A percentile compares a stretch with the other conserved stretches of the same genome.
Evolutionary conservation across 148 eudicot species (phyloP).

Genomic region (Vaccinium macrocarpon): DNA sequence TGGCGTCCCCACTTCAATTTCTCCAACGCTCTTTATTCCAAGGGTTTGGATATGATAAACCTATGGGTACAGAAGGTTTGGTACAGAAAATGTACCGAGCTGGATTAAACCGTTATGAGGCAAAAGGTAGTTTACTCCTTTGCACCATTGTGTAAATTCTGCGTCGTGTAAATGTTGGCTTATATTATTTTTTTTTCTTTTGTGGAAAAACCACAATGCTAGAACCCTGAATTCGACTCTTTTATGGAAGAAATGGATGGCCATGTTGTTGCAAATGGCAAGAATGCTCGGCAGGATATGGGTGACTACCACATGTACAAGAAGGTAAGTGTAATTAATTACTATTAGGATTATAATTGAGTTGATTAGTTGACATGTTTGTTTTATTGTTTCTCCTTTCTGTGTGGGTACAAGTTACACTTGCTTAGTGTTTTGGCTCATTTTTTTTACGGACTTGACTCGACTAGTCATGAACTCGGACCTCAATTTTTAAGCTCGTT

Average conservation of each 20-base stretch:
- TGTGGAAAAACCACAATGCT: conserved; percentile 13
- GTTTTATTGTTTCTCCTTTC: not conserved
- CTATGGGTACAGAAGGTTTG: no score
- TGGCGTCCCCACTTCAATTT: no score
- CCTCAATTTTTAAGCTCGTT: no score
- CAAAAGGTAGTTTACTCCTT: conserved; percentile 51
- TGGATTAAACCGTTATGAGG: conserved; percentile 51
- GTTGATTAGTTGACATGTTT: not conserved
- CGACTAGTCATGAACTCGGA: no score
- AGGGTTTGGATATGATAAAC: no score
- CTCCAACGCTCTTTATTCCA: no score
- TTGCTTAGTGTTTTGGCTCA: not conserved
- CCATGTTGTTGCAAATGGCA: conserved; percentile 26
- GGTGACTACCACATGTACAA: conserved; percentile 71
- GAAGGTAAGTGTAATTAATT: conserved; percentile 48
- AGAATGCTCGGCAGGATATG: conserved; percentile 32
- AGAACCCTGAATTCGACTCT: conserved; percentile 63
- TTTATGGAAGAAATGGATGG: conserved; percentile 78
- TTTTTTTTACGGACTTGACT: no score
- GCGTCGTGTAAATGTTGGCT: conserved; percentile 6
- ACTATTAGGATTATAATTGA: not conserved
- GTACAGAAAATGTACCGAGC: no score
- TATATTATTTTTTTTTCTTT: not conserved
- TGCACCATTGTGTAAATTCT: conserved; percentile 7
- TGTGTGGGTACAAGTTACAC: not conserved